Evolutionary conservation across 768 basidiomycete genomes (phyloP).

Genomic region (Lactarius trivialis): DNA sequence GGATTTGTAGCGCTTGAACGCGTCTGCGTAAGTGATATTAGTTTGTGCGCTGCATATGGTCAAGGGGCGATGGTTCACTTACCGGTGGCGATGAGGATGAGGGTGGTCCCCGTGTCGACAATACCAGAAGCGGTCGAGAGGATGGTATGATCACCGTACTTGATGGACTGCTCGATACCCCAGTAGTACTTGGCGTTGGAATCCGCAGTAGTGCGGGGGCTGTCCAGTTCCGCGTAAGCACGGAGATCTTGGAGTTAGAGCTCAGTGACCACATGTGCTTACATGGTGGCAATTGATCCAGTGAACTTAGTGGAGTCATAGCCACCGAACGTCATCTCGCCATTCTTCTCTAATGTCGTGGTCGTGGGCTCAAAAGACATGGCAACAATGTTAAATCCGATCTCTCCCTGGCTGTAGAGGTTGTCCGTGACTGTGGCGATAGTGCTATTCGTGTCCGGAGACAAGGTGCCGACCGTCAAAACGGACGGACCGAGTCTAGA

Average conservation of each 20-base stretch:
- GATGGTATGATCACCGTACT: constrained; percentile 26
- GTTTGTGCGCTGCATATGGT: constrained; percentile 20
- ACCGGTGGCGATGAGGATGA: constrained; percentile 31
- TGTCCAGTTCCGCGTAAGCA: constrained; percentile 11
- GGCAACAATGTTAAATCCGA: constrained; percentile 25
- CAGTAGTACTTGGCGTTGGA: constrained; percentile 30
- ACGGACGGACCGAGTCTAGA: constrained; percentile 53
- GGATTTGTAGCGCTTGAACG: constrained; percentile 28
- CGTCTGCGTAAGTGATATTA: constrained; percentile 28
- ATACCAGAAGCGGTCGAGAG: constrained; percentile 24
- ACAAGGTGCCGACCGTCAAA: constrained; percentile 42
- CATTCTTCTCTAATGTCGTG: constrained; percentile 25
- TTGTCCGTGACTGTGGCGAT: constrained; percentile 52
- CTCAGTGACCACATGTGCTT: constrained; percentile 2
- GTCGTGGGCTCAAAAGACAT: constrained; percentile 32
- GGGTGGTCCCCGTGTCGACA: too few species aligned
- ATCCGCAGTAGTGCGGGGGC: constrained; percentile 30
- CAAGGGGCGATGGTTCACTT: constrained; percentile 7
- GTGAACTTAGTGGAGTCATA: constrained; percentile 30
- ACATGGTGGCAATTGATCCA: constrained; percentile 29
- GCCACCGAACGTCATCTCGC: constrained; percentile 35
- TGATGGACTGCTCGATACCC: constrained; percentile 32
- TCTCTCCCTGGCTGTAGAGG: constrained; percentile 30
- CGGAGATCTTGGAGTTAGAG: neutral
- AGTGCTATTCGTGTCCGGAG: constrained; percentile 9